These are phyloP conservation scores for Cornus florida DNA, from an alignment of 148 eudicot genomes.

Conservation along the genomic window DNA sequence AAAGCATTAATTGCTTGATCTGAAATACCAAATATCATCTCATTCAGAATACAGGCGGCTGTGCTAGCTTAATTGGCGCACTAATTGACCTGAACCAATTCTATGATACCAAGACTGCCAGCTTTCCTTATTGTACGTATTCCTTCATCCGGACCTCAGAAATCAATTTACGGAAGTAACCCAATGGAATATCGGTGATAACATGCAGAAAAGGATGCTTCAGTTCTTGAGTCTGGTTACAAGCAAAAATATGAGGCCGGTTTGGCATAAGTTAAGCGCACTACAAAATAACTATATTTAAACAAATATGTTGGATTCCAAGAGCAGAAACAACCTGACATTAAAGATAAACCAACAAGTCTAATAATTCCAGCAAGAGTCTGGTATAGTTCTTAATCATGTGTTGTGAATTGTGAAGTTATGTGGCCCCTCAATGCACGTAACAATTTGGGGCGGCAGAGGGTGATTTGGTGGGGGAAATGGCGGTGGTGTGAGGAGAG, in stretches of 20 bases:
- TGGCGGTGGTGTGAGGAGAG: no score
- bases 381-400: no score
- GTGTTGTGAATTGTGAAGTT: no score
- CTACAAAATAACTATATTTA: not conserved
- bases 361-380: slow-evolving; percentile 82
- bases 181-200: slow-evolving; percentile 72
- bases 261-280: slow-evolving; percentile 21
- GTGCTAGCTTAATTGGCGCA: slow-evolving; percentile 84
- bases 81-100: slow-evolving; percentile 68
- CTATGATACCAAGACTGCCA: slow-evolving; percentile 88
- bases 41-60: slow-evolving; percentile 74
- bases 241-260: slow-evolving; percentile 18
- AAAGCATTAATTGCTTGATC: slow-evolving; percentile 51
- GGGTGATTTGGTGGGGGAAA: no score
- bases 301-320: slow-evolving; percentile 4
- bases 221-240: slow-evolving; percentile 50
- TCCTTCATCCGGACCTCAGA: slow-evolving; percentile 69
- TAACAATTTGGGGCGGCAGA: no score
- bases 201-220: slow-evolving; percentile 58
- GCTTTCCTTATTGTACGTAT: slow-evolving; percentile 51
- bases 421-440: no score
- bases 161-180: slow-evolving; percentile 62
- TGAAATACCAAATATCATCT: slow-evolving; percentile 86
- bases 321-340: slow-evolving; percentile 53
- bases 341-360: slow-evolving; percentile 68